Percentiles rank a stretch among this genome's conserved stretches.
These are phyloP conservation scores for Astragalus glycyphyllos DNA, from an alignment of 306 rosid species.

Conservation along the genomic window DNA sequence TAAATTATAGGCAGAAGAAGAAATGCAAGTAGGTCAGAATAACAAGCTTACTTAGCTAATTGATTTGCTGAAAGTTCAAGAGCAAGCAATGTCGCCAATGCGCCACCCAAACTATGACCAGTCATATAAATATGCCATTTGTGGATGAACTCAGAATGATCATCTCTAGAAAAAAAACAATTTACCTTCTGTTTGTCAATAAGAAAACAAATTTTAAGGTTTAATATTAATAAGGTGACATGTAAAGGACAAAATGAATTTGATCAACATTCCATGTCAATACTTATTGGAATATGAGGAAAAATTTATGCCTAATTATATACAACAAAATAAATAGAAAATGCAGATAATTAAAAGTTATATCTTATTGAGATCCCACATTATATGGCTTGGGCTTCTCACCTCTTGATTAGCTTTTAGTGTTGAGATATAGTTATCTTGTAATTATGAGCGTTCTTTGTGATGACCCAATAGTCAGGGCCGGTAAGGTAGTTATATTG, in stretches of 20 bases:
- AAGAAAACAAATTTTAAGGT: constrained; percentile 22
- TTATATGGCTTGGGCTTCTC: no score
- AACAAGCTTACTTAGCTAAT: constrained; percentile 73
- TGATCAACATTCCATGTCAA: constrained; percentile 9
- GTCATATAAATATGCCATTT: constrained; percentile 91
- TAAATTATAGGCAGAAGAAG: constrained; percentile 29
- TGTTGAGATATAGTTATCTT: no score
- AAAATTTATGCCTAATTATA: constrained; percentile 11
- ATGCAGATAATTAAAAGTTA: background rate
- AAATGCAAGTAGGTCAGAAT: constrained; percentile 34
- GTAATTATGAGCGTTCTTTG: no score
- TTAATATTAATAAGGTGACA: constrained; percentile 17
- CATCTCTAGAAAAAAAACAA: constrained; percentile 66
- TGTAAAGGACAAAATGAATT: constrained; percentile 17
- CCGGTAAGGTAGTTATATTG: no score
- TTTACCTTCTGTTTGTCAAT: constrained; percentile 16
- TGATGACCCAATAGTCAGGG: no score
- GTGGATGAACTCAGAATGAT: constrained; percentile 55
- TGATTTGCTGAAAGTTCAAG: constrained; percentile 94
- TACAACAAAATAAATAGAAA: constrained; percentile 16
- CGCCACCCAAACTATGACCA: constrained; percentile 99
- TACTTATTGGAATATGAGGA: background rate
- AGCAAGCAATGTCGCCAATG: constrained; percentile 92
- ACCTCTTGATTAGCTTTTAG: no score
- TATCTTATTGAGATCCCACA: background rate